phyloP scores from a whole-genome alignment of 371 early-diverging fungal genomes.

The Apophysomyces elegans region DNA sequence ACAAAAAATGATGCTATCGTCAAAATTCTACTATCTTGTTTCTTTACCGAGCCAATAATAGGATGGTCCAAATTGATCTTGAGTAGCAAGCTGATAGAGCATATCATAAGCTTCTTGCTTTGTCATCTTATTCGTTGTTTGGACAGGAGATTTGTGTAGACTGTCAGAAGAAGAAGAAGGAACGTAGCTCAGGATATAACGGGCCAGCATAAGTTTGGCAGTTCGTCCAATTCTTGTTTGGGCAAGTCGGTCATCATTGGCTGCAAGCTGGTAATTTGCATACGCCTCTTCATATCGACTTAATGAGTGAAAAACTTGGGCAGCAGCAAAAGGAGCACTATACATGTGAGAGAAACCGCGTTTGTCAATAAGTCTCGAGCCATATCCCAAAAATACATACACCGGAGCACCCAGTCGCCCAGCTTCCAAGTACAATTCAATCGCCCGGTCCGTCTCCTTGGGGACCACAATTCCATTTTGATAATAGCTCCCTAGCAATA shows the following conservation, averaged over 20 bases:
- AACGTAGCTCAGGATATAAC: conserved; percentile 46
- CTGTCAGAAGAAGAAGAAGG: conserved; percentile 28
- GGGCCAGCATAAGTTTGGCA: conserved; percentile 43
- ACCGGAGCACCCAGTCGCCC: conserved; percentile 39
- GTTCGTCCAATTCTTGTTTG: conserved; percentile 30
- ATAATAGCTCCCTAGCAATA: conserved; percentile 63
- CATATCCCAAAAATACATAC: conserved; percentile 25
- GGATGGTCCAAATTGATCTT: conserved; percentile 36
- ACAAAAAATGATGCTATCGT: too few species aligned
- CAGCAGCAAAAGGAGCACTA: conserved; percentile 52
- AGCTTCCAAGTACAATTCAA: conserved; percentile 42
- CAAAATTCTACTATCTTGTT: neutral
- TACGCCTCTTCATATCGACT: conserved; percentile 43
- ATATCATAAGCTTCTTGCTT: conserved; percentile 35
- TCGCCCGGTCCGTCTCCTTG: conserved; percentile 64
- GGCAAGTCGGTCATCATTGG: conserved; percentile 34
- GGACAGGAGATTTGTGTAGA: neutral
- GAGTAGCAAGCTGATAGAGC: conserved; percentile 27
- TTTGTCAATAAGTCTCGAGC: conserved; percentile 9
- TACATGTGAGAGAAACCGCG: neutral
- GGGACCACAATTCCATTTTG: conserved; percentile 55
- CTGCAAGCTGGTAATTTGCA: conserved; percentile 34
- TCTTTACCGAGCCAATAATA: conserved; percentile 48
- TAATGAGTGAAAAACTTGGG: conserved; percentile 43
- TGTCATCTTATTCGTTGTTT: conserved; percentile 8